Evolutionary conservation across 306 rosid genomes (phyloP).

Genomic region (Boehmeria nivea): DNA sequence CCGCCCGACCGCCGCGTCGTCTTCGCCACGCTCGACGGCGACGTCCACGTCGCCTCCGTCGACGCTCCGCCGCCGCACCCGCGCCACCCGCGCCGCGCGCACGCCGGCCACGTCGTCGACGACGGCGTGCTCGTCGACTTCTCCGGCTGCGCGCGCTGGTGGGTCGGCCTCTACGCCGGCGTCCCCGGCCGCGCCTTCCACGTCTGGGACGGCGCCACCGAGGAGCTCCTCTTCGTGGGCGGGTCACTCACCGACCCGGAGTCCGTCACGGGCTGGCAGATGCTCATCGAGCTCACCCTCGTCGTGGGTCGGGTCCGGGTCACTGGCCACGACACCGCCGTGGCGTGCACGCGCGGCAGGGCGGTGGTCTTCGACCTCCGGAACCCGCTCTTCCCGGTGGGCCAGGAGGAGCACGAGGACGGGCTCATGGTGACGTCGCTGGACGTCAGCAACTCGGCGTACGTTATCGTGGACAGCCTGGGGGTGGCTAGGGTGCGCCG

Average conservation of each 20-base stretch:
- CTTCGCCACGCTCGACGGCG: constrained; percentile 60
- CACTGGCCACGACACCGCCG: constrained; percentile 35
- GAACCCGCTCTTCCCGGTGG: constrained; percentile 31
- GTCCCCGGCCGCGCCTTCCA: constrained; percentile 59
- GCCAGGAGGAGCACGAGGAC: constrained; percentile 25
- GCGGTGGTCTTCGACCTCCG: constrained; percentile 41
- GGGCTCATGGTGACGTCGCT: constrained; percentile 45
- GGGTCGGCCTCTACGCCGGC: constrained; percentile 87
- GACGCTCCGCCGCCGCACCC: not conserved
- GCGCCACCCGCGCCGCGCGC: constrained; percentile 18
- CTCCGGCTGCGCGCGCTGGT: constrained; percentile 44
- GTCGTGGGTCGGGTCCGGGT: constrained; percentile 65
- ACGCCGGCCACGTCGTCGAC: constrained; percentile 34
- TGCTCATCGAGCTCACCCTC: constrained; percentile 47
- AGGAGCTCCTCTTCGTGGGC: constrained; percentile 39
- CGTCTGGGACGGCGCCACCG: constrained; percentile 50
- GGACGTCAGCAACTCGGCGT: constrained; percentile 45
- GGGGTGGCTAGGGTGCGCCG: constrained; percentile 49
- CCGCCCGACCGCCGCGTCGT: not conserved
- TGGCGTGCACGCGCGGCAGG: constrained; percentile 61
- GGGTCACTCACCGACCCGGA: constrained; percentile 69
- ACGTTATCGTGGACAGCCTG: constrained; percentile 34
- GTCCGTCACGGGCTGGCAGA: constrained; percentile 71
- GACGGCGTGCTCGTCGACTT: constrained; percentile 74
- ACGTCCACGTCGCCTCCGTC: constrained; percentile 40